Percentiles rank a stretch among this genome's conserved stretches.
These are phyloP conservation scores for Ricinus communis DNA, from an alignment of 345 rosid genomes.

Conservation along the genomic window DNA sequence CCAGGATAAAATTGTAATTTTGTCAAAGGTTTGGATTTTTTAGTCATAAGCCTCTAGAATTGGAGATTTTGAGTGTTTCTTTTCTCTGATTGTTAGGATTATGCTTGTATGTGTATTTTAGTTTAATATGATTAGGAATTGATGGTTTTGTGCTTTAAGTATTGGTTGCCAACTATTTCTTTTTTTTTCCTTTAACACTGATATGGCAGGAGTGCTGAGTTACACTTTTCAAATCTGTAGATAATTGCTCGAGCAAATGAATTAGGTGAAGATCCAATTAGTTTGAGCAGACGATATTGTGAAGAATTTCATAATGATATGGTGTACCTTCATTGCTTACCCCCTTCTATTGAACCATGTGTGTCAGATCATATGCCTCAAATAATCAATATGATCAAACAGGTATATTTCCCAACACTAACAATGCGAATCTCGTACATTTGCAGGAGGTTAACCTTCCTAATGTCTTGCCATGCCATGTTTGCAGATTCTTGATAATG, in stretches of 20 bases:
- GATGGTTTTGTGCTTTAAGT: neutral
- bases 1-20: too few relatives aligned
- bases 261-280: constrained; percentile 84
- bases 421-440: neutral
- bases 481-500: constrained; percentile 82
- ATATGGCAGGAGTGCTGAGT: constrained; percentile 55
- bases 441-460: neutral
- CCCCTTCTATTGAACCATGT: constrained; percentile 81
- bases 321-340: constrained; percentile 71
- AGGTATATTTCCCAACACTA: constrained; percentile 40
- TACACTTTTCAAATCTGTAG: constrained; percentile 52
- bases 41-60: too few relatives aligned
- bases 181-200: constrained; percentile 21
- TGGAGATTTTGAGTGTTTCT: neutral
- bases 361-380: constrained; percentile 95
- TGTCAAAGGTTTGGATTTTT: too few relatives aligned
- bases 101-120: neutral
- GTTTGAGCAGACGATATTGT: constrained; percentile 79
- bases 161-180: constrained; percentile 34
- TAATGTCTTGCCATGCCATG: constrained; percentile 15
- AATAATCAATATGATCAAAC: constrained; percentile 80
- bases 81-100: too few relatives aligned
- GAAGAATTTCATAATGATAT: constrained; percentile 79
- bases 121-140: neutral
- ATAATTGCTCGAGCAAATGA: constrained; percentile 88